A percentile compares a stretch with the other conserved stretches of the same genome.
These are phyloP conservation scores for Globisporangium paroecandrum DNA, from an alignment of 352 stramenopile species.

Conservation along the genomic window DNA sequence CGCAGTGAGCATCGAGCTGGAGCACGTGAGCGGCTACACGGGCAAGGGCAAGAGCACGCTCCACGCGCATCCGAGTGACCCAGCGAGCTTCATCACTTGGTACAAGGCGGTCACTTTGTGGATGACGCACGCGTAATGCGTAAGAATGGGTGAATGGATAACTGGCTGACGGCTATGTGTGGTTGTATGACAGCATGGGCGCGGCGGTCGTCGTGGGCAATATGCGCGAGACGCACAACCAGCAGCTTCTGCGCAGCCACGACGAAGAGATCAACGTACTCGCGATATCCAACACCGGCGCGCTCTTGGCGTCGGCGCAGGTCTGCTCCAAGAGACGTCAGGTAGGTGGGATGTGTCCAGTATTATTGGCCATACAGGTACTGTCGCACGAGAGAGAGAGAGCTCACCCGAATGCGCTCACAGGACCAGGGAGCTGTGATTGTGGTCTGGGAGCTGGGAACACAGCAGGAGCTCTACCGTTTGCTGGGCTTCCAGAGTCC, in stretches of 20 bases:
- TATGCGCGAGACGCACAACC: conserved; percentile 44
- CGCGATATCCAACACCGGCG: conserved; percentile 34
- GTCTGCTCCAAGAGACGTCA: conserved; percentile 33
- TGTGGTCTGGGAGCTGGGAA: conserved; percentile 47
- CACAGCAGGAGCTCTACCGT: conserved; percentile 42
- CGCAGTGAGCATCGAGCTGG: conserved; percentile 43
- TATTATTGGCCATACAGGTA: too few relatives aligned
- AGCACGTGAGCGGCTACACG: conserved; percentile 63
- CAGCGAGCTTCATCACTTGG: conserved; percentile 55
- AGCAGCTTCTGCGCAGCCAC: conserved; percentile 50
- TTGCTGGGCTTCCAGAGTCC: conserved; percentile 57
- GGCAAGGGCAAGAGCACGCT: conserved; percentile 53
- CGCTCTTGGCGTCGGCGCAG: conserved; percentile 47
- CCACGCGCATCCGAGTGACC: conserved; percentile 46
- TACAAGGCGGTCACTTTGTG: conserved; percentile 7
- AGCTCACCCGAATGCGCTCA: background rate
- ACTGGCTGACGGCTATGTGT: background rate
- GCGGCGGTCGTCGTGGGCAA: conserved; percentile 48
- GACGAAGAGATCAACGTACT: conserved; percentile 57
- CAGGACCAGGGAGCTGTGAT: conserved; percentile 40
- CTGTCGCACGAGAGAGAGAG: background rate
- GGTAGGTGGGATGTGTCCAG: background rate
- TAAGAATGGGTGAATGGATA: background rate
- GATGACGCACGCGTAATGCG: background rate
- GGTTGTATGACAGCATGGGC: conserved; percentile 35